These are phyloP conservation scores for Hyaloscypha variabilis DNA, from an alignment of 495 filamentous ascomycete genomes.

Conservation along the genomic window DNA sequence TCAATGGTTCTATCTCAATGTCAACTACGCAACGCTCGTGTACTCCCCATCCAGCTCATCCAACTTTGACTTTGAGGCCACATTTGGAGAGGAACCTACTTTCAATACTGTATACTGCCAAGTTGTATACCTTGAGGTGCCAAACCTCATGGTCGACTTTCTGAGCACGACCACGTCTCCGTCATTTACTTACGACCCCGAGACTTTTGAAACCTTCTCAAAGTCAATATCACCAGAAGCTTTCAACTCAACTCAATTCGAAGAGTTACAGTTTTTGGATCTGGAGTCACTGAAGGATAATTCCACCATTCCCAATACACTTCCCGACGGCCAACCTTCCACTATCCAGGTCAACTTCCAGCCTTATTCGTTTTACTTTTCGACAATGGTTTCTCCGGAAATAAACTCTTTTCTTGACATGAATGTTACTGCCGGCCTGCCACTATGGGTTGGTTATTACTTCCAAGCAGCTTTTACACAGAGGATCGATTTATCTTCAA, in stretches of 20 bases:
- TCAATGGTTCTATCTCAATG: neutral
- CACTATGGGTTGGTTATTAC: neutral
- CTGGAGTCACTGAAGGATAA: neutral
- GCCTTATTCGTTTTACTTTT: neutral
- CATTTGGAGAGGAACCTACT: slow-evolving; percentile 1
- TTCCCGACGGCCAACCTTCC: neutral
- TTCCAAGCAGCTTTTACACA: slow-evolving; percentile 3
- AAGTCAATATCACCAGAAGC: neutral
- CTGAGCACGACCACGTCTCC: neutral
- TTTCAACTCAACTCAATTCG: slow-evolving; percentile 6
- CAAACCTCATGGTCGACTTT: slow-evolving; percentile 1
- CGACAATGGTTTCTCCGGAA: neutral
- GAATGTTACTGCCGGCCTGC: neutral
- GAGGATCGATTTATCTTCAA: slow-evolving; percentile 7
- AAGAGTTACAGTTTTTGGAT: slow-evolving; percentile 1
- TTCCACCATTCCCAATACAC: neutral
- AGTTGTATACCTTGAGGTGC: neutral
- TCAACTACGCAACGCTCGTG: neutral
- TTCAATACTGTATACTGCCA: neutral
- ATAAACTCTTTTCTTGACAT: neutral
- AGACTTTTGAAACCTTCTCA: neutral
- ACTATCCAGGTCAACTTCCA: slow-evolving; percentile 4
- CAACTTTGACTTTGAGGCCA: slow-evolving; percentile 1
- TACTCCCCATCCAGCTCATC: slow-evolving; percentile 1
- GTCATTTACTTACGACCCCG: neutral